Percentiles rank a stretch among this genome's conserved stretches.
Evolutionary conservation across 805 yeast genomes (phyloP).

Genomic region (Saturnispora silvae): DNA sequence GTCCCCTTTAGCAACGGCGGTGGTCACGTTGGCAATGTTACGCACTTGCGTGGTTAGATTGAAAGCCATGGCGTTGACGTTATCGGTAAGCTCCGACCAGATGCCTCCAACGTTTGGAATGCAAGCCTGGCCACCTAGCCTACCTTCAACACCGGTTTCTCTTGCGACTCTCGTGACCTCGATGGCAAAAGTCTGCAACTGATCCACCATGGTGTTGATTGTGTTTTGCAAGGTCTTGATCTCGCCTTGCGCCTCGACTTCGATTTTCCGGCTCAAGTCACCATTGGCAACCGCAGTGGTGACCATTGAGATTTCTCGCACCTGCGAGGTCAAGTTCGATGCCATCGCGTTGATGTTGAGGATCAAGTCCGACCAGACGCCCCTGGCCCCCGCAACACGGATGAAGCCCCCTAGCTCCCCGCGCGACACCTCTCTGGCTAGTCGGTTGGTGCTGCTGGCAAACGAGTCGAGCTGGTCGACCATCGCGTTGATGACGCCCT

Average conservation of each 20-base stretch:
- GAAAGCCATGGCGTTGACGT: conserved; percentile 83
- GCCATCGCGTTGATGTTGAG: conserved; percentile 88
- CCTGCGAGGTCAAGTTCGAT: conserved; percentile 74
- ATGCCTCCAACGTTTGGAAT: conserved; percentile 74
- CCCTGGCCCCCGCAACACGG: conserved; percentile 72
- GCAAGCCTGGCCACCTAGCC: conserved; percentile 80
- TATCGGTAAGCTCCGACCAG: conserved; percentile 81
- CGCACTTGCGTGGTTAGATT: conserved; percentile 83
- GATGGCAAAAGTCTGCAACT: conserved; percentile 69
- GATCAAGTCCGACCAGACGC: conserved; percentile 78
- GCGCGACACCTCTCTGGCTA: conserved; percentile 83
- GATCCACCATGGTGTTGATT: conserved; percentile 83
- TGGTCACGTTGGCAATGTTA: conserved; percentile 78
- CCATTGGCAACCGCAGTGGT: conserved; percentile 85
- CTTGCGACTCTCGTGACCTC: conserved; percentile 82
- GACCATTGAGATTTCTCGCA: conserved; percentile 80
- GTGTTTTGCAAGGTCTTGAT: conserved; percentile 77
- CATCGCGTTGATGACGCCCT: conserved; percentile 77
- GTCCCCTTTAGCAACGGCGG: conserved; percentile 81
- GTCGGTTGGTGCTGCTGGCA: conserved; percentile 72
- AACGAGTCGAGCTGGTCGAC: conserved; percentile 78
- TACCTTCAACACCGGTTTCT: conserved; percentile 84
- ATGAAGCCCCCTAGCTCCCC: conserved; percentile 90
- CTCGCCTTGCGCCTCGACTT: conserved; percentile 89
- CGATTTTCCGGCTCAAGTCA: conserved; percentile 71